These are phyloP conservation scores for Boletus vermiculosoides DNA, from an alignment of 768 basidiomycete genomes.

Conservation along the genomic window DNA sequence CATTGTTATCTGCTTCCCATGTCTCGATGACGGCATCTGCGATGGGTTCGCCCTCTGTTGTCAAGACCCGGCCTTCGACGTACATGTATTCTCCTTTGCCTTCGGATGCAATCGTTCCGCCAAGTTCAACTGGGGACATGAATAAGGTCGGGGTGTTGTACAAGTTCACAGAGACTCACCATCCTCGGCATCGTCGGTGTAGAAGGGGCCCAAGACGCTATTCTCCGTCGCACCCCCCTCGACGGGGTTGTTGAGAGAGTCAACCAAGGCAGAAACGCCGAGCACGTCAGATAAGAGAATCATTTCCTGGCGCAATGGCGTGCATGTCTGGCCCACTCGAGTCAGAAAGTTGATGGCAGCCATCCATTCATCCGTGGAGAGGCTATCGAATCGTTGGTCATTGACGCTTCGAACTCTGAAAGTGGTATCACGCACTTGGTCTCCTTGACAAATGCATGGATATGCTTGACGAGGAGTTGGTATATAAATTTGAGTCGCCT, in stretches of 20 bases:
- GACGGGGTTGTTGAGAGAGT: slow-evolving; percentile 68
- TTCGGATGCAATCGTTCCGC: slow-evolving; percentile 81
- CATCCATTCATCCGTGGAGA: slow-evolving; percentile 89
- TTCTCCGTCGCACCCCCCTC: slow-evolving; percentile 64
- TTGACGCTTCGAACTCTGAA: background rate
- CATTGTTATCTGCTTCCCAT: slow-evolving; percentile 71
- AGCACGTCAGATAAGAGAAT: slow-evolving; percentile 83
- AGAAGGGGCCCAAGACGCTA: slow-evolving; percentile 82
- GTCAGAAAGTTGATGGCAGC: slow-evolving; percentile 77
- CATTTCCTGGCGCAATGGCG: slow-evolving; percentile 71
- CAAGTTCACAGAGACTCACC: slow-evolving; percentile 39
- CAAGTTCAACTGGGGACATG: slow-evolving; percentile 49
- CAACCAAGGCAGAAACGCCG: slow-evolving; percentile 77
- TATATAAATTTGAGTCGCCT: slow-evolving; percentile 49
- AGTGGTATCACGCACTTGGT: slow-evolving; percentile 44
- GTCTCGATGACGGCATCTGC: slow-evolving; percentile 69
- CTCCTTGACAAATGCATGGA: slow-evolving; percentile 75
- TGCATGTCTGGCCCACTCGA: slow-evolving; percentile 67
- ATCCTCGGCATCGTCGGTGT: slow-evolving; percentile 72
- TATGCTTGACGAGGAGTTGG: slow-evolving; percentile 55
- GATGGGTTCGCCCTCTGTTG: slow-evolving; percentile 62
- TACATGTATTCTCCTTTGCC: slow-evolving; percentile 85
- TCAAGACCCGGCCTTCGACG: slow-evolving; percentile 66
- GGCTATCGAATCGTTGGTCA: slow-evolving; percentile 27
- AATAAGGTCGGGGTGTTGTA: background rate